Percentiles rank a stretch among this genome's conserved stretches.
Conservation (phyloP, 2,329 filamentous ascomycete genomes). For the Sclerotinia nivalis region DNA sequence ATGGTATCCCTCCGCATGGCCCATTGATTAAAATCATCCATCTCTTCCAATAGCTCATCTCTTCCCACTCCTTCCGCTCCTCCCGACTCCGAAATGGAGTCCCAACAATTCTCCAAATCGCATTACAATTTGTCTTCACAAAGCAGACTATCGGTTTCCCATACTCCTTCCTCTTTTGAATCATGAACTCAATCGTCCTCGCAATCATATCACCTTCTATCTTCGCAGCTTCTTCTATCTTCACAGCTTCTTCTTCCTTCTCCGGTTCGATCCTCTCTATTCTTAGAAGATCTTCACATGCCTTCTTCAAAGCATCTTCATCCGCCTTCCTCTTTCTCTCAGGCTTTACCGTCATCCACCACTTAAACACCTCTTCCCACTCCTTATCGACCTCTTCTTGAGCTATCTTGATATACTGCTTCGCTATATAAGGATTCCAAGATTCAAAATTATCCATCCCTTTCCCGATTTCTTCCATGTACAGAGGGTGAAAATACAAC, state of each 20-base stretch:
- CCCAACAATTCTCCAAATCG: background rate
- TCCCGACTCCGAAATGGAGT: background rate
- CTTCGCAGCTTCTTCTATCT: too few relatives aligned
- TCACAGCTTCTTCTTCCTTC: background rate
- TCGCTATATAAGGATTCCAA: background rate
- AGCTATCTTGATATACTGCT: background rate
- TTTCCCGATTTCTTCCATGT: background rate
- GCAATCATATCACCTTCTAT: background rate
- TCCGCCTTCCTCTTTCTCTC: background rate
- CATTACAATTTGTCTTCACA: background rate
- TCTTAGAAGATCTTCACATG: background rate
- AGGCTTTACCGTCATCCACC: background rate
- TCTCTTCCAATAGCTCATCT: background rate
- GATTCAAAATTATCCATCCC: background rate
- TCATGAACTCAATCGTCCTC: too few relatives aligned
- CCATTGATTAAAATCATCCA: background rate
- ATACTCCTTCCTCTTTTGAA: background rate
- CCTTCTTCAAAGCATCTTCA: background rate
- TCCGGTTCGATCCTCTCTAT: too few relatives aligned
- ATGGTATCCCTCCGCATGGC: background rate
- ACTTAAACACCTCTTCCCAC: background rate
- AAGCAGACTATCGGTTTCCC: background rate
- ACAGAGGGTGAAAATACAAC: too few relatives aligned
- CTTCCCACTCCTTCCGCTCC: background rate
- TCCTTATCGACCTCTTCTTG: background rate